These are phyloP conservation scores for Podospora bellae-mahoneyi DNA, from an alignment of 495 filamentous ascomycete genomes.

Conservation along the genomic window DNA sequence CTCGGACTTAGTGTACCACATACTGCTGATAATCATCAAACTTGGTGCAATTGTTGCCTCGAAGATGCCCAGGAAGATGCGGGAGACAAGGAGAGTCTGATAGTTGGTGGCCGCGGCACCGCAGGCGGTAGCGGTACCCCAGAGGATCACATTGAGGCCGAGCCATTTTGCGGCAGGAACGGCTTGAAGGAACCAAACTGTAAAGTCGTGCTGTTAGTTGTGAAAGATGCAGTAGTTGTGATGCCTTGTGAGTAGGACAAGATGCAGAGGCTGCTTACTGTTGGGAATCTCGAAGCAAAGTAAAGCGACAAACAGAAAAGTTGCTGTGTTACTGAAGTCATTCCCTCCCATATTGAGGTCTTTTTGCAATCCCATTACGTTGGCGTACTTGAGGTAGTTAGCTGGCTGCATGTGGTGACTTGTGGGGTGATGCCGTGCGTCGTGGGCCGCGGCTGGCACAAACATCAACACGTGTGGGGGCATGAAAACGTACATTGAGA, in stretches of 20 bases:
- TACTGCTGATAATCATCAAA: constrained; percentile 51
- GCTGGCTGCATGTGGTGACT: constrained; percentile 7
- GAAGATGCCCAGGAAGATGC: constrained; percentile 59
- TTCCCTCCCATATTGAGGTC: constrained; percentile 37
- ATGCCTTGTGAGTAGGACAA: not conserved
- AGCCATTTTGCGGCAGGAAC: constrained; percentile 57
- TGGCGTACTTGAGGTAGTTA: constrained; percentile 31
- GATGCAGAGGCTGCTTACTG: constrained; percentile 17
- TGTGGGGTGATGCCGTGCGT: not conserved
- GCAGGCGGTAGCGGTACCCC: constrained; percentile 43
- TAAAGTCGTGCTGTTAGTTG: constrained; percentile 15
- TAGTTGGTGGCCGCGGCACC: constrained; percentile 37
- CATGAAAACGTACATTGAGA: constrained; percentile 44
- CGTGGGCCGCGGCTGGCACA: not conserved
- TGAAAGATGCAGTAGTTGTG: not conserved
- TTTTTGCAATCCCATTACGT: constrained; percentile 35
- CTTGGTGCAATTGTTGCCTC: constrained; percentile 62
- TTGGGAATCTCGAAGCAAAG: constrained; percentile 38
- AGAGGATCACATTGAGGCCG: constrained; percentile 52
- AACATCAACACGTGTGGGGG: not conserved
- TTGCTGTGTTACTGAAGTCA: constrained; percentile 38
- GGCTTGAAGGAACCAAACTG: constrained; percentile 45
- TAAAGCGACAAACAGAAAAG: constrained; percentile 36
- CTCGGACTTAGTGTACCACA: constrained; percentile 64
- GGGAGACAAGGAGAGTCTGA: constrained; percentile 40